Percentiles rank a stretch among this genome's conserved stretches.
These are phyloP conservation scores for Prunus fruticosa DNA, from an alignment of 306 rosid genomes.

Conservation along the genomic window DNA sequence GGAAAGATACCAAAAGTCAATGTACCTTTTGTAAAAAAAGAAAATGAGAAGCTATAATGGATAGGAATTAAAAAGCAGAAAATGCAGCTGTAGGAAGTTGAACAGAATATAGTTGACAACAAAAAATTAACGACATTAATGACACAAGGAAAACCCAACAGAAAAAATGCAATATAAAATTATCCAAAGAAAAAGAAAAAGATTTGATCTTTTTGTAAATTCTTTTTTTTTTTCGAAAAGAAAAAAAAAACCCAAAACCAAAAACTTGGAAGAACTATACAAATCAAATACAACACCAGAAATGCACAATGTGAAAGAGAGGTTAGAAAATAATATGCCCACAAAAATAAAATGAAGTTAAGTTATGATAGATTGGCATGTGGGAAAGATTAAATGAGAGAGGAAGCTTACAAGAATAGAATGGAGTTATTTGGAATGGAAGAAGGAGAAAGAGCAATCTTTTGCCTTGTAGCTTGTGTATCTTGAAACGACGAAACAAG, in stretches of 20 bases:
- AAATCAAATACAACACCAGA: conserved; percentile 2
- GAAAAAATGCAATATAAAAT: background rate
- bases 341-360: background rate
- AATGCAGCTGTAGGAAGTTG: background rate
- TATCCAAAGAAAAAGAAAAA: background rate
- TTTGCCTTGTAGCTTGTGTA: conserved; percentile 14
- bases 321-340: background rate
- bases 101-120: background rate
- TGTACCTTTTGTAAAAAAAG: conserved; percentile 12
- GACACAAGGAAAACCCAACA: background rate
- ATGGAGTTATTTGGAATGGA: conserved; percentile 33
- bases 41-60: conserved; percentile 5
- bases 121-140: conserved; percentile 3
- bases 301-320: conserved; percentile 4
- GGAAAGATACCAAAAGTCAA: background rate
- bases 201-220: background rate
- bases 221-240: background rate
- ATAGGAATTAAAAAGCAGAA: background rate
- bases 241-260: conserved; percentile 1
- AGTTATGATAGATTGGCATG: background rate
- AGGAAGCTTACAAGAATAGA: conserved; percentile 34
- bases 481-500: conserved; percentile 43
- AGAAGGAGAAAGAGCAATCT: conserved; percentile 35
- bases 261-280: background rate
- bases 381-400: background rate